Percentiles rank a stretch among this genome's conserved stretches.
Conservation (phyloP, 2,329 filamentous ascomycete species). For the Aspergillus floridensis region DNA sequence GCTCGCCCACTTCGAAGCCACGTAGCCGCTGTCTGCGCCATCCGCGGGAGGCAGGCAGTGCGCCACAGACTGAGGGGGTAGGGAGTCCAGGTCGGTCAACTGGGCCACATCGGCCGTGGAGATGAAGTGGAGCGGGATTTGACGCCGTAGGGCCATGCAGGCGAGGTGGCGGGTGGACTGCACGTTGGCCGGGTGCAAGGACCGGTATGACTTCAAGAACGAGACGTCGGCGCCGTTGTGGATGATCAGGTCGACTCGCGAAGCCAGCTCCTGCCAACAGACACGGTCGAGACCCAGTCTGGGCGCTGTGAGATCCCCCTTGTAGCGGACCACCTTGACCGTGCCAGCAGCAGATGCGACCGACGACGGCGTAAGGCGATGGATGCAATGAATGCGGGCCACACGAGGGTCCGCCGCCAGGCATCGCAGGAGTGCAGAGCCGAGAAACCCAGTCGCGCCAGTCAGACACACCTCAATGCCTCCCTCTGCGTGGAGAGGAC, state of each 20-base stretch:
- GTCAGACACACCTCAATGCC: slow-evolving; percentile 22
- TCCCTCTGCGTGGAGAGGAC: neutral
- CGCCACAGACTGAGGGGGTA: slow-evolving; percentile 19
- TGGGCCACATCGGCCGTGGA: slow-evolving; percentile 31
- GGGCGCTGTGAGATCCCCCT: slow-evolving; percentile 38
- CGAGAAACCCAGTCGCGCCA: slow-evolving; percentile 40
- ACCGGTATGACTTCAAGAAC: slow-evolving; percentile 28
- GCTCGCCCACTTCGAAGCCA: slow-evolving; percentile 40
- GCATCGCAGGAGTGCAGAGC: slow-evolving; percentile 35
- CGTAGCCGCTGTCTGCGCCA: slow-evolving; percentile 35
- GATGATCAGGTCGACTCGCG: slow-evolving; percentile 49
- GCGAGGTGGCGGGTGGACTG: slow-evolving; percentile 24
- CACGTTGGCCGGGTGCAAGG: slow-evolving; percentile 27
- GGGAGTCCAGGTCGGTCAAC: slow-evolving; percentile 23
- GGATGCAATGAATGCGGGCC: slow-evolving; percentile 40
- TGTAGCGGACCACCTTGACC: slow-evolving; percentile 33
- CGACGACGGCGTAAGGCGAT: slow-evolving; percentile 32
- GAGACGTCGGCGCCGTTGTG: slow-evolving; percentile 51
- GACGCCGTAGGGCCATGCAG: slow-evolving; percentile 14
- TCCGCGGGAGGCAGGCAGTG: slow-evolving; percentile 19
- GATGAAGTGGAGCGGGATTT: slow-evolving; percentile 33
- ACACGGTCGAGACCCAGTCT: slow-evolving; percentile 40
- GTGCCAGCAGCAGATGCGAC: neutral
- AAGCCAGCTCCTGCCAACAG: slow-evolving; percentile 27
- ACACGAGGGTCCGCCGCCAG: slow-evolving; percentile 37